phyloP scores from a whole-genome alignment of 2,329 filamentous ascomycete genomes.

The Aaosphaeria pasadenensis region DNA sequence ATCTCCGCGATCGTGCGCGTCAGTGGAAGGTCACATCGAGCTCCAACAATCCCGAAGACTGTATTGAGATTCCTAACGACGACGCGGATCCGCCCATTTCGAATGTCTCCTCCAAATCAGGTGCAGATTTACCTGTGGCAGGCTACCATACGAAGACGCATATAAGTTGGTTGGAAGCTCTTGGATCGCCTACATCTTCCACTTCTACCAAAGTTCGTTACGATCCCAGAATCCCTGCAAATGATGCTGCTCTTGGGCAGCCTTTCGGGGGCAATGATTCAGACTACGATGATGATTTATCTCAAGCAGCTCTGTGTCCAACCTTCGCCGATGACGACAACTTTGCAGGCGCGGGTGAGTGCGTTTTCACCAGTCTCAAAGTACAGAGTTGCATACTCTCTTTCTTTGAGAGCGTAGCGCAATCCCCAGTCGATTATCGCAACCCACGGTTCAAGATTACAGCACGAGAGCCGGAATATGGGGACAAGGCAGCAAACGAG shows the following conservation, averaged over 20 bases:
- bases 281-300: not conserved
- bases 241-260: not conserved
- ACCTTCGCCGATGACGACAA: conserved; percentile 65
- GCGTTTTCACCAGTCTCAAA: conserved; percentile 53
- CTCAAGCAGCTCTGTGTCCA: conserved; percentile 11
- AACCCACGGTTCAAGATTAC: conserved; percentile 24
- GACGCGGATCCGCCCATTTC: not conserved
- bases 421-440: conserved; percentile 36
- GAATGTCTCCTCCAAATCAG: conserved; percentile 1
- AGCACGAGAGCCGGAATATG: conserved; percentile 15
- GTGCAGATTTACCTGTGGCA: conserved; percentile 1
- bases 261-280: not conserved
- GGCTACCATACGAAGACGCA: not conserved
- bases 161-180: conserved; percentile 11
- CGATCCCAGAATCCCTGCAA: not conserved
- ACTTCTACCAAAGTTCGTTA: not conserved
- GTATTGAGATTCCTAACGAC: conserved; percentile 23
- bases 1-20: conserved; percentile 29
- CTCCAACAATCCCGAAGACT: conserved; percentile 14
- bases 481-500: not conserved
- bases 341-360: conserved; percentile 58
- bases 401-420: conserved; percentile 60
- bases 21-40: conserved; percentile 26
- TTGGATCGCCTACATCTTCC: not conserved
- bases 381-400: conserved; percentile 54